Evolutionary conservation across 805 yeast genomes (phyloP), one percentile per base, ranked within the genome.

Genomic region (Maudiozyma barnettii): DNA sequence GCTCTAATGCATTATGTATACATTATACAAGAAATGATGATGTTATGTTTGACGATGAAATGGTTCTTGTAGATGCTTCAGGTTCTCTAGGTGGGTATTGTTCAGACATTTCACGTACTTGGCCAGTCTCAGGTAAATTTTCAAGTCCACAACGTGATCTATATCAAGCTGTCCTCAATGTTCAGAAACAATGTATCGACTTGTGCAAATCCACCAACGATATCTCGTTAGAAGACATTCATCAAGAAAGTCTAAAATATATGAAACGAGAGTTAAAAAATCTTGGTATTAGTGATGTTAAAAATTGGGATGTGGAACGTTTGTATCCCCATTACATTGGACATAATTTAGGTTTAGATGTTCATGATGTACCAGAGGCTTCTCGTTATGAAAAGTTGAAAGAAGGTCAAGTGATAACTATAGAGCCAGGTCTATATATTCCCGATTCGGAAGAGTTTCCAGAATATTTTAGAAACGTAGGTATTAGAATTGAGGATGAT

Each of bases 1-100:
- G 99, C 1, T 68, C 76, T 26, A 90, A 93, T 63, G 88, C 97
- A 0, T 68, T 93, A 37, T 85, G 91, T 37, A 91, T 93, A 50
- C 99, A 93, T 66, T 93, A 93, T 64, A 90, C 96, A 0, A 72
- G 95, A 49, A 93, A 93, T 59, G 95, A 93, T 64, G 95, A 87
- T 59, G 65, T 84, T 12, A 73, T 93, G 51, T 76, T 76, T 48
- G 75, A 77, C 39, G 88, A 81, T 52, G 97, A 91, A 52, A 68
- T 86, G 72, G 96, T 89, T 7, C 76, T 93, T 26, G 89, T 93
- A 3, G 99, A 93, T 65, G 98, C 98, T 3, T 95, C 95, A 1
- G 99, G 98, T 4, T 76, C 84, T 44, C 64, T 83, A 39, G 99
- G 98, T 38, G 97, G 97, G 1, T 93, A 93, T 65, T 82, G 95